phyloP scores from a whole-genome alignment of 2,329 filamentous ascomycete species.

The Sporothrix humicola region DNA sequence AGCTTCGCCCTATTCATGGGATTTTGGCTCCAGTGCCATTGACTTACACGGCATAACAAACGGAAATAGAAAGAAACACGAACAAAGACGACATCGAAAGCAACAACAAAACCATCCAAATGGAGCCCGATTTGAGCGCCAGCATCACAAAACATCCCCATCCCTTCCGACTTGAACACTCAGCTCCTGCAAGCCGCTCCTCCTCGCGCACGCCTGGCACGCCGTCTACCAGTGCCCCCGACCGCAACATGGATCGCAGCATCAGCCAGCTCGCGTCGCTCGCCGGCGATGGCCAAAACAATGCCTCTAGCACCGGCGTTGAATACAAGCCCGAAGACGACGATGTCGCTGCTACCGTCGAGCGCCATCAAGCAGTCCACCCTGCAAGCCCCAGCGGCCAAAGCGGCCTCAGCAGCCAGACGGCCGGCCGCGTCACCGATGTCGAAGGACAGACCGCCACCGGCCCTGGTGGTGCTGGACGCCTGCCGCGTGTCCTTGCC shows the following conservation, averaged over 20 bases:
- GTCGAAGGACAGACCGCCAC: conserved; percentile 56
- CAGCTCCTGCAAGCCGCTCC: conserved; percentile 40
- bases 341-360: conserved; percentile 49
- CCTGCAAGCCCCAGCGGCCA: conserved; percentile 22
- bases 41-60: background rate
- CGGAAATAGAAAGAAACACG: background rate
- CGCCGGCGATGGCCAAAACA: conserved; percentile 40
- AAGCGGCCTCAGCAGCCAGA: conserved; percentile 24
- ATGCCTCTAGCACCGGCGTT: conserved; percentile 55
- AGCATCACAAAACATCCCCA: conserved; percentile 47
- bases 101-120: conserved; percentile 28
- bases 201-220: conserved; percentile 40
- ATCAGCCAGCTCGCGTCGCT: conserved; percentile 38
- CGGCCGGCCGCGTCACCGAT: conserved; percentile 44
- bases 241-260: conserved; percentile 38
- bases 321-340: conserved; percentile 49
- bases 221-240: conserved; percentile 27
- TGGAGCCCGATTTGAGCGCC: conserved; percentile 45
- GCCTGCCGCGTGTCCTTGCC: conserved; percentile 62
- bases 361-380: conserved; percentile 48
- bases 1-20: background rate
- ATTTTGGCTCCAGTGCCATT: background rate
- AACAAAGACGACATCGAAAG: too few species aligned
- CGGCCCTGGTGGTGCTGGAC: conserved; percentile 44
- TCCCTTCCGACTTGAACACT: conserved; percentile 50